Evolutionary conservation across 176 grass and related monocot species (phyloP).

Genomic region (Musa troglodytarum): DNA sequence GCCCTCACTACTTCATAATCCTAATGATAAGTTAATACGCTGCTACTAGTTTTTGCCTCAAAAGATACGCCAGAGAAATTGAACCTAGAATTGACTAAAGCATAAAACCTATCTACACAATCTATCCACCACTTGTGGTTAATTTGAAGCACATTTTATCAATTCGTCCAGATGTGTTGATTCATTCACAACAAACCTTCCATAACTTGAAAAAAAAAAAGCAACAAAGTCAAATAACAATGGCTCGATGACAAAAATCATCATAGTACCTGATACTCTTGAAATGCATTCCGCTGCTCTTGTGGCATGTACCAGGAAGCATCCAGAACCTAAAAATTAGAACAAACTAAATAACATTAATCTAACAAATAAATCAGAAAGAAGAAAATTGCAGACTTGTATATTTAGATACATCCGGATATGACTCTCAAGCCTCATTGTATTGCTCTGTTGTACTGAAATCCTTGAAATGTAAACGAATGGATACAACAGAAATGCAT

Average conservation of each 20-base stretch:
- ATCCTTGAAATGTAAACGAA: background rate
- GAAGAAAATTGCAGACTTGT: conserved; percentile 4
- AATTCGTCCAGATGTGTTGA: no score
- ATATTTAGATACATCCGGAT: background rate
- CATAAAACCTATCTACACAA: no score
- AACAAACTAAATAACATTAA: background rate
- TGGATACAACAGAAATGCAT: background rate
- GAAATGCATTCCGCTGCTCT: conserved; percentile 59
- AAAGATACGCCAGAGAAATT: no score
- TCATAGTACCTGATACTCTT: conserved; percentile 70
- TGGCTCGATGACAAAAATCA: background rate
- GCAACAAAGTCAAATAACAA: background rate
- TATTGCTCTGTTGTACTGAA: background rate
- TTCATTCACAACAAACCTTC: background rate
- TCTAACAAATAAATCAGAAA: conserved; percentile 3
- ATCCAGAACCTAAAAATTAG: conserved; percentile 60
- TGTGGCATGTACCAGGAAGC: conserved; percentile 92
- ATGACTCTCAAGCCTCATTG: no score
- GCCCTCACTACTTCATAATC: no score
- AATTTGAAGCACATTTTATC: no score
- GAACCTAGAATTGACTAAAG: no score
- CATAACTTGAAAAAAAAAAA: background rate
- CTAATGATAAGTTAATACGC: no score
- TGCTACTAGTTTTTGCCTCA: no score
- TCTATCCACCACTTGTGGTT: no score